phyloP scores from a whole-genome alignment of 208 protist genomes.

The Wallacemonas sp. region DNA sequence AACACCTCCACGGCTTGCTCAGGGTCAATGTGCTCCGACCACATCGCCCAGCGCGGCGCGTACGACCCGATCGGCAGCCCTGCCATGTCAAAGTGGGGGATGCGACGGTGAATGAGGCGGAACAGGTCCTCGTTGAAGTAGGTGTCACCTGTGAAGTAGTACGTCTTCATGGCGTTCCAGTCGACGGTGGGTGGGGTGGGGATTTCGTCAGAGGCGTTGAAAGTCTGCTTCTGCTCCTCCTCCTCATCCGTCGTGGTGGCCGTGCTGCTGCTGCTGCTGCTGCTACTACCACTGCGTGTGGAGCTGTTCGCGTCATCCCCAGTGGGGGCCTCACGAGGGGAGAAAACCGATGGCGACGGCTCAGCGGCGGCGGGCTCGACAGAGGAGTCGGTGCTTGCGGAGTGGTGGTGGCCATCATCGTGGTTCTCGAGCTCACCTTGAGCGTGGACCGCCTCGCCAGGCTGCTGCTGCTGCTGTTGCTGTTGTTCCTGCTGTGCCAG shows the following conservation, averaged over 20 bases:
- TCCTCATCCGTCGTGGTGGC: conserved; percentile 10
- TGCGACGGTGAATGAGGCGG: conserved; percentile 46
- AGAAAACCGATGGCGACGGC: background rate
- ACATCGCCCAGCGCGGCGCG: conserved; percentile 66
- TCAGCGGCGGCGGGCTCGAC: too few species aligned
- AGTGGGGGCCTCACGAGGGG: background rate
- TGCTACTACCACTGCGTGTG: background rate
- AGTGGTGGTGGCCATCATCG: too few species aligned
- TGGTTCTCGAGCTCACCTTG: too few species aligned
- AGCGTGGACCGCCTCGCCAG: too few species aligned
- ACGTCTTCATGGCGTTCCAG: conserved; percentile 42
- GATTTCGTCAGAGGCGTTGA: background rate
- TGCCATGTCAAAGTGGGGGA: conserved; percentile 58
- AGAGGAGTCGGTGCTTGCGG: conserved; percentile 39
- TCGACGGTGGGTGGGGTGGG: too few species aligned
- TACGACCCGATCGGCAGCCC: conserved; percentile 88
- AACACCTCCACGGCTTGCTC: conserved; percentile 78
- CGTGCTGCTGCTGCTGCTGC: background rate
- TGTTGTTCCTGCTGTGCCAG: too few species aligned
- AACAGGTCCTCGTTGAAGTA: conserved; percentile 55
- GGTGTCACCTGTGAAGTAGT: conserved; percentile 64
- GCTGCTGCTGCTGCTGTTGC: background rate
- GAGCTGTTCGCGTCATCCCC: background rate
- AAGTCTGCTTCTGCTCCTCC: conserved; percentile 22
- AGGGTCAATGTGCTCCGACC: conserved; percentile 60